phyloP scores from a whole-genome alignment of 164 flowering plant genomes.

The Dillenia suffruticosa region DNA sequence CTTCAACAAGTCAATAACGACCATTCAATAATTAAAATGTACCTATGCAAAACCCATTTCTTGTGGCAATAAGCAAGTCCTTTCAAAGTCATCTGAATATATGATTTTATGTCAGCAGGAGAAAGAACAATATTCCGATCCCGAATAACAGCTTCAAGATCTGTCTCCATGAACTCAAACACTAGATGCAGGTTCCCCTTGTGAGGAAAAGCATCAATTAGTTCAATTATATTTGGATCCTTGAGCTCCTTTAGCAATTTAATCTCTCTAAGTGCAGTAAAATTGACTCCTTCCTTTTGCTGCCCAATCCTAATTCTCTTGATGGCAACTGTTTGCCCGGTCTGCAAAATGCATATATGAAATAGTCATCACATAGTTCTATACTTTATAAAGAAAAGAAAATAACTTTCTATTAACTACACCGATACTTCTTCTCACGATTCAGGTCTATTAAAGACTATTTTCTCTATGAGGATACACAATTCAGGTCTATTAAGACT shows the following conservation, averaged over 20 bases:
- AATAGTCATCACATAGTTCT: not conserved
- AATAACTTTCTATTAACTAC: not conserved
- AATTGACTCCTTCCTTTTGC: constrained; percentile 93
- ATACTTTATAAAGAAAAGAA: not conserved
- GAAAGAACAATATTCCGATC: constrained; percentile 89
- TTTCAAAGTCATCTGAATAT: constrained; percentile 88
- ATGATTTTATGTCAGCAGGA: constrained; percentile 87
- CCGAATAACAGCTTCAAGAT: constrained; percentile 93
- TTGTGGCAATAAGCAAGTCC: constrained; percentile 90
- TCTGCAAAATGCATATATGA: constrained; percentile 41
- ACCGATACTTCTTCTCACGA: not conserved
- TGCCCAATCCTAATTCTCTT: constrained; percentile 94
- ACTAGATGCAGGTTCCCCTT: constrained; percentile 94
- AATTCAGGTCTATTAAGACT: no score
- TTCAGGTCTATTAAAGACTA: no score
- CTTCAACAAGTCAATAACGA: not conserved
- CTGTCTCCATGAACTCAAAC: constrained; percentile 97
- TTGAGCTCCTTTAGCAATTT: constrained; percentile 92
- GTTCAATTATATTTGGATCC: constrained; percentile 81
- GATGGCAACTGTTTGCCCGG: constrained; percentile 80
- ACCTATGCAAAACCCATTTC: constrained; percentile 98
- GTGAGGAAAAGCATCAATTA: constrained; percentile 95
- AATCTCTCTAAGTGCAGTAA: constrained; percentile 93
- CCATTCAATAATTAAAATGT: not conserved
- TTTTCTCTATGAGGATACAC: no score